Percentiles rank a stretch among this genome's conserved stretches.
These are phyloP conservation scores for Nothophytophthora sp. DNA, from an alignment of 352 stramenopile species.

Conservation along the genomic window DNA sequence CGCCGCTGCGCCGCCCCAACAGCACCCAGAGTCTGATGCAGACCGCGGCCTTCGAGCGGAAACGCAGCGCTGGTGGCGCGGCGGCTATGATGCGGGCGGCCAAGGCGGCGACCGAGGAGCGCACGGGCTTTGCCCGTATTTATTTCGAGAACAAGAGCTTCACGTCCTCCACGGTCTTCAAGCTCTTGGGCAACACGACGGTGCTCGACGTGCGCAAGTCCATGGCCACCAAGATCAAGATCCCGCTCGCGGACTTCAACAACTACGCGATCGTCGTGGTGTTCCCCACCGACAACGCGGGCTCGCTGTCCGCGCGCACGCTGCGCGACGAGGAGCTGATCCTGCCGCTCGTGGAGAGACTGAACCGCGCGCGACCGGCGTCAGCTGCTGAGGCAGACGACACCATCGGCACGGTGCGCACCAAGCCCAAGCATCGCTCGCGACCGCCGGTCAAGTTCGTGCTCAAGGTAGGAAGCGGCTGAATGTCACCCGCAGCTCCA, in stretches of 20 bases:
- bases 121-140: slow-evolving; percentile 77
- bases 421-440: slow-evolving; percentile 62
- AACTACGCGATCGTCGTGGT: slow-evolving; percentile 85
- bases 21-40: slow-evolving; percentile 30
- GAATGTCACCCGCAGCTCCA: too few relatives aligned
- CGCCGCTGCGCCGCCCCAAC: slow-evolving; percentile 33
- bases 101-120: slow-evolving; percentile 41
- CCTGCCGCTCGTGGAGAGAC: slow-evolving; percentile 63
- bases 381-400: slow-evolving; percentile 51
- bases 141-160: slow-evolving; percentile 87
- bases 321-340: slow-evolving; percentile 82
- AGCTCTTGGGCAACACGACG: slow-evolving; percentile 60
- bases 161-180: slow-evolving; percentile 84
- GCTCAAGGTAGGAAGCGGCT: slow-evolving; percentile 53
- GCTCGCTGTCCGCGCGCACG: slow-evolving; percentile 65
- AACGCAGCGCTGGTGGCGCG: slow-evolving; percentile 14
- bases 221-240: slow-evolving; percentile 85
- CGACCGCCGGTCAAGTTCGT: slow-evolving; percentile 80
- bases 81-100: slow-evolving; percentile 21
- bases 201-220: slow-evolving; percentile 78
- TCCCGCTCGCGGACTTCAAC: slow-evolving; percentile 55
- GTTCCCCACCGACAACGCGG: slow-evolving; percentile 62
- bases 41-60: slow-evolving; percentile 16
- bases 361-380: slow-evolving; percentile 51
- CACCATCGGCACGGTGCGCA: slow-evolving; percentile 37